These are phyloP conservation scores for Parascedosporium putredinis DNA, from an alignment of 2,329 filamentous ascomycete species.

Conservation along the genomic window DNA sequence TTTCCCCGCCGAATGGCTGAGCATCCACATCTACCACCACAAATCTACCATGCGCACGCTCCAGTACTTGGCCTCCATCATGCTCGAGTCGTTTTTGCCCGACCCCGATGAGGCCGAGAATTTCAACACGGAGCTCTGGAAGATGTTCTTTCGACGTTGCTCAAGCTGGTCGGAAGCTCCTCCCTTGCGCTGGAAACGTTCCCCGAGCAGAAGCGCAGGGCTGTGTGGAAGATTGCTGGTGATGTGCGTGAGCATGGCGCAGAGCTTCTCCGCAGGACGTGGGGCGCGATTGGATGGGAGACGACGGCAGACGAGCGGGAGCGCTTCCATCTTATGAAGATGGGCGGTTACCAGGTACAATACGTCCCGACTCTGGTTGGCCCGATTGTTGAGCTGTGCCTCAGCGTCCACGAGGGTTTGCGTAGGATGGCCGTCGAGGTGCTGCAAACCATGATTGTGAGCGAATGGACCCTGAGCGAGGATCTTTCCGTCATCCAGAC, in stretches of 20 bases:
- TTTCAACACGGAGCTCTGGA: slow-evolving; percentile 93
- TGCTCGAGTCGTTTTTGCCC: slow-evolving; percentile 77
- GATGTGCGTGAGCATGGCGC: slow-evolving; percentile 90
- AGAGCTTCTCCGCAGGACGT: slow-evolving; percentile 71
- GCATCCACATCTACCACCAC: slow-evolving; percentile 85
- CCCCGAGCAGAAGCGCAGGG: slow-evolving; percentile 88
- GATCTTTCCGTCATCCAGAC: slow-evolving; percentile 86
- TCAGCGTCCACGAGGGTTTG: slow-evolving; percentile 89
- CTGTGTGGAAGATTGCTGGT: slow-evolving; percentile 97
- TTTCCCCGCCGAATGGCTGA: slow-evolving; percentile 84
- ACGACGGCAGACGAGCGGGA: slow-evolving; percentile 67
- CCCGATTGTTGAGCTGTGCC: slow-evolving; percentile 84
- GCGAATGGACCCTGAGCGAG: slow-evolving; percentile 93
- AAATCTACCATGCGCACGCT: slow-evolving; percentile 79
- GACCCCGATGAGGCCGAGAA: slow-evolving; percentile 82
- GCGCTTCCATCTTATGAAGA: slow-evolving; percentile 67
- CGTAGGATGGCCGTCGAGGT: slow-evolving; percentile 86
- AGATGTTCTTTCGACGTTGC: slow-evolving; percentile 81
- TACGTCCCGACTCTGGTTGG: slow-evolving; percentile 89
- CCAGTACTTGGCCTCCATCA: slow-evolving; percentile 67
- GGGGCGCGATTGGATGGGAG: slow-evolving; percentile 97
- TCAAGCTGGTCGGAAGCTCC: slow-evolving; percentile 82
- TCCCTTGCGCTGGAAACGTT: slow-evolving; percentile 89
- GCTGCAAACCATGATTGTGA: slow-evolving; percentile 94
- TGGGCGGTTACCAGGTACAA: slow-evolving; percentile 96